Base-by-base conservation (phyloP, 345 rosid species). In the Eucalyptus dawsonii region DNA sequence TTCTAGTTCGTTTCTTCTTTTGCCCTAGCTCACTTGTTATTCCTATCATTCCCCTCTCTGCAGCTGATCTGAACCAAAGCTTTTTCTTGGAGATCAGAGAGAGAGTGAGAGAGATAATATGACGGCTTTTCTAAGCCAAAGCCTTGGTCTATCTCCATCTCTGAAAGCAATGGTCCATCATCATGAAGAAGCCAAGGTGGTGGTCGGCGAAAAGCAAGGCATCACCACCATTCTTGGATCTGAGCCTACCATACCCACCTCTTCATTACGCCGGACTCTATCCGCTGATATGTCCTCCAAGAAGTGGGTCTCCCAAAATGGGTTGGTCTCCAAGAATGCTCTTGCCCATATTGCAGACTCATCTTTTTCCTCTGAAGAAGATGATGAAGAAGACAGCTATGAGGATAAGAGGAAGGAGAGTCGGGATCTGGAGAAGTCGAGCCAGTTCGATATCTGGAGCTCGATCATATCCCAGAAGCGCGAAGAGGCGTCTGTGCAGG, bases 221-320 rank as follows among this genome's bases (percentile, higher is more conserved):
- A 95, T 97, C 86, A 94, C 95, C 60, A 94, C 98, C 14, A 94
- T 97, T 90, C 98, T 97, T 88, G 94, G 94, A 24, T 90, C 93
- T 47, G 95, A 91, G 86, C 54, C 89, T 50, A 92, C 93, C 25
- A 90, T 51, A 54, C 89, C 54, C 51, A 88, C 88, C 47, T 47
- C 95, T 89, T 95, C 99, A 10, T 94, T 98, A 6, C 91, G 95
- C 47, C 88, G 99, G 80, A 97, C 99, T 45, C 94, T 96, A 45
- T 96, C 99, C 0, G 98, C 99, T 24, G 98, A 97, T 88, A 94
- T 97, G 96, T 96, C 98, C 8, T 97, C 99, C 90, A 93, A 92
- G 86, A 96, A 93, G 86, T 96, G 99, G 99, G 88, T 90, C 12
- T 50, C 94, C 9, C 95, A 91, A 42, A 90, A 95, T 86, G 96